These are phyloP conservation scores for Dalbergia cochinchinensis DNA, from an alignment of 306 rosid species.

Conservation along the genomic window DNA sequence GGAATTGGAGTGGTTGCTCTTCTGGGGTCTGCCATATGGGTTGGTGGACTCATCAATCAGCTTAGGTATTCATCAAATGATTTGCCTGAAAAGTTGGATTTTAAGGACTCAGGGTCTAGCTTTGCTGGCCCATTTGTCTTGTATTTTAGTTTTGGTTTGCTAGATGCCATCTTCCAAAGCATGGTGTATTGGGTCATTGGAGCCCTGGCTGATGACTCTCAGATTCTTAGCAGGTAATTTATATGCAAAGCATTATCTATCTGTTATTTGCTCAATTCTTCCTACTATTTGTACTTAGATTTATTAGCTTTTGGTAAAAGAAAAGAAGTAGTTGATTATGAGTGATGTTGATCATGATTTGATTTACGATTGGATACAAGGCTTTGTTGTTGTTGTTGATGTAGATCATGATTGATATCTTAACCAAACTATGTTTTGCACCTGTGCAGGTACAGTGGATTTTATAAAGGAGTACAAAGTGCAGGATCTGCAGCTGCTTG, in stretches of 20 bases:
- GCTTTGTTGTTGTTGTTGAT: no score
- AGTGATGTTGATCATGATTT: neutral
- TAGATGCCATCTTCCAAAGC: constrained; percentile 83
- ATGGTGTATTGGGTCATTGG: constrained; percentile 84
- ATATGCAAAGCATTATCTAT: neutral
- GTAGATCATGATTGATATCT: neutral
- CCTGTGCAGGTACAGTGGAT: constrained; percentile 66
- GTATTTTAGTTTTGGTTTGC: constrained; percentile 73
- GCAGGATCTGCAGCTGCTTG: constrained; percentile 91
- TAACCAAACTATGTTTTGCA: neutral
- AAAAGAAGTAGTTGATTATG: neutral
- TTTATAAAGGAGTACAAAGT: constrained; percentile 77
- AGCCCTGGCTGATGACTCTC: constrained; percentile 73
- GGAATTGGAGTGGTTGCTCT: constrained; percentile 62
- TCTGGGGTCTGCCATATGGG: constrained; percentile 68
- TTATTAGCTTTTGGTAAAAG: neutral
- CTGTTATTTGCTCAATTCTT: neutral
- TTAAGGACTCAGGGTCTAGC: constrained; percentile 58
- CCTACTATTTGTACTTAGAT: neutral
- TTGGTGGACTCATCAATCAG: constrained; percentile 72
- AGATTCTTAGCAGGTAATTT: constrained; percentile 75
- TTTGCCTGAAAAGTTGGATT: constrained; percentile 53
- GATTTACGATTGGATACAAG: no score
- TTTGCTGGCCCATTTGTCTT: constrained; percentile 73
- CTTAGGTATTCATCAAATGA: constrained; percentile 45